Percentiles rank a stretch among this genome's conserved stretches.
phyloP scores from a whole-genome alignment of 371 early-diverging fungal genomes.

The Furculomyces boomerangus region DNA sequence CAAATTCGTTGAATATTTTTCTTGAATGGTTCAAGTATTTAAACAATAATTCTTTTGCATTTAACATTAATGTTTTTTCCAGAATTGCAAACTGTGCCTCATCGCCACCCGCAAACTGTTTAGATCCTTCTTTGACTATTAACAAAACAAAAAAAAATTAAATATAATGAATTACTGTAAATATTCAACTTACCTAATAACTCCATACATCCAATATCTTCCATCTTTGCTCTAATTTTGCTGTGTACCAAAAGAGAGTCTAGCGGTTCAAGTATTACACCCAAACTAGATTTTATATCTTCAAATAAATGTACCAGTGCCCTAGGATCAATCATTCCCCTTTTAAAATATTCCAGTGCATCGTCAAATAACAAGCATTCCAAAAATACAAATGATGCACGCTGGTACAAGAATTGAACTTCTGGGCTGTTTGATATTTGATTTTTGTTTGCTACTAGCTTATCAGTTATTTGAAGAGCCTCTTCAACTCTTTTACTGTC shows the following conservation, averaged over 20 bases:
- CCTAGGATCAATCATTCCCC: constrained; percentile 17
- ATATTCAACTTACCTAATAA: constrained; percentile 1
- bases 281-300: constrained; percentile 6
- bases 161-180: background rate
- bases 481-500: constrained; percentile 14
- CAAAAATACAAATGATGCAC: constrained; percentile 12
- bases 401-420: constrained; percentile 13
- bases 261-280: constrained; percentile 12
- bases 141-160: background rate
- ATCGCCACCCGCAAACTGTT: constrained; percentile 9
- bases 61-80: constrained; percentile 4
- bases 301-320: constrained; percentile 15
- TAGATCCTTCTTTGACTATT: constrained; percentile 2
- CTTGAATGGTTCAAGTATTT: constrained; percentile 13
- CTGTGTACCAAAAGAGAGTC: constrained; percentile 9
- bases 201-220: constrained; percentile 6
- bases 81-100: constrained; percentile 5
- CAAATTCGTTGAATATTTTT: background rate
- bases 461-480: constrained; percentile 12
- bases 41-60: constrained; percentile 14
- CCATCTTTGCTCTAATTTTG: constrained; percentile 6
- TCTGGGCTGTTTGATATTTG: constrained; percentile 2
- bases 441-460: constrained; percentile 1
- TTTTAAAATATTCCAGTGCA: constrained; percentile 14
- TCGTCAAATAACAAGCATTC: constrained; percentile 15